Evolutionary conservation across 2,329 filamentous ascomycete species (phyloP), one percentile per base, ranked within the genome.

Genomic region (Hymenoscyphus repandus): DNA sequence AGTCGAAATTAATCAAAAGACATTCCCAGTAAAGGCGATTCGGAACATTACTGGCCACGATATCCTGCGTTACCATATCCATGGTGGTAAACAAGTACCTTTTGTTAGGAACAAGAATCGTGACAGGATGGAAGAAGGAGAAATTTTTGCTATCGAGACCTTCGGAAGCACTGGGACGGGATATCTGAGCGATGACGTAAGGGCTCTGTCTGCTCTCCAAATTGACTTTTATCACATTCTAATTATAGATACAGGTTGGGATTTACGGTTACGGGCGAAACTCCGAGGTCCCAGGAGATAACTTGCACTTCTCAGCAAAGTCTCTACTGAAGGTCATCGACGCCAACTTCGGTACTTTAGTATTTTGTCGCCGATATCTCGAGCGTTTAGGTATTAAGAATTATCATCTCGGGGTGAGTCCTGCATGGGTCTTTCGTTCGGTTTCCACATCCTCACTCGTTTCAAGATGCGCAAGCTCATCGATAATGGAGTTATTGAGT

Each of bases 91-190:
- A 77, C 90, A 88, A 58, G 88, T 96, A 45, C 92, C 91, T 0
- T 95, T 96, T 63, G 89, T 96, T 58, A 95, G 95, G 75, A 85
- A 82, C 55, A 80, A 80, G 54, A 89, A 95, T 65, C 82, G 85
- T 67, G 95, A 89, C 48, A 96, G 95, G 78, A 96, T 96, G 92
- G 91, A 96, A 72, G 91, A 96, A 72, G 90, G 90, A 37, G 91
- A 96, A 66, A 84, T 90, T 15, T 96, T 95, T 69, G 91, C 91
- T 58, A 95, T 96, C 62, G 91, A 96, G 74, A 96, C 91, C 0
- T 96, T 96, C 68, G 92, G 91, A 54, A 93, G 86, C 67, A 96
- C 91, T 18, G 92, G 91, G 56, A 91, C 89, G 67, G 91, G 90
- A 58, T 87, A 88, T 65, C 88, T 96, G 50, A 75, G 82, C 58